Base-by-base conservation (phyloP, 495 filamentous ascomycete species). In the Penicillium bovifimosum region DNA sequence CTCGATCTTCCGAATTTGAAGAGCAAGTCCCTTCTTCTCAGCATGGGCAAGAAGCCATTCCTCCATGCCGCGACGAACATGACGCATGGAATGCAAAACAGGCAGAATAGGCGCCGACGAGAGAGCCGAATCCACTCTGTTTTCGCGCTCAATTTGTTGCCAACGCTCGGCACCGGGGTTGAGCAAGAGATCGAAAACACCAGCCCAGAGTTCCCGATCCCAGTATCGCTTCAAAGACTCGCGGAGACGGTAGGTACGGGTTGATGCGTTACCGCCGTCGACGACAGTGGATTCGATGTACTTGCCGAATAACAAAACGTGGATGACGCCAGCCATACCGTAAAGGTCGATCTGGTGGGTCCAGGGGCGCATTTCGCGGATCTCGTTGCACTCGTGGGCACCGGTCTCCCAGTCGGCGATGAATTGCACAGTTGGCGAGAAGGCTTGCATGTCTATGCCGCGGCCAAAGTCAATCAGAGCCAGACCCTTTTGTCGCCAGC, bases 331-430 rank as follows among this genome's bases (percentile, higher is more conserved):
- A 0, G 93, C 93, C 0, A 96, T 74, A 27, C 93, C 93, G 68
- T 92, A 88, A 49, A 97, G 91, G 67, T 98, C 93, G 51, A 95
- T 85, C 64, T 98, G 93, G 68, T 88, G 95, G 0, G 91, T 97
- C 93, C 93, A 98, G 2, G 89, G 88, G 10, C 91, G 77, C 57
- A 86, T 77, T 72, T 96, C 91, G 35, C 91, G 84, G 77, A 97
- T 95, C 76, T 98, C 93, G 33, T 87, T 85, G 68, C 93, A 97
- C 63, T 98, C 93, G 47, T 86, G 82, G 24, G 83, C 76, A 16
- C 79, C 77, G 2, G 87, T 87, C 67, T 91, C 84, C 93, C 95
- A 98, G 67, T 97, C 92, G 2, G 92, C 95, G 35, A 96, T 78
- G 72, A 98, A 98, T 56, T 88, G 84, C 14, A 95, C 90, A 50